phyloP scores from a whole-genome alignment of 1,284 basidiomycete genomes.

The Leccinum fallax region DNA sequence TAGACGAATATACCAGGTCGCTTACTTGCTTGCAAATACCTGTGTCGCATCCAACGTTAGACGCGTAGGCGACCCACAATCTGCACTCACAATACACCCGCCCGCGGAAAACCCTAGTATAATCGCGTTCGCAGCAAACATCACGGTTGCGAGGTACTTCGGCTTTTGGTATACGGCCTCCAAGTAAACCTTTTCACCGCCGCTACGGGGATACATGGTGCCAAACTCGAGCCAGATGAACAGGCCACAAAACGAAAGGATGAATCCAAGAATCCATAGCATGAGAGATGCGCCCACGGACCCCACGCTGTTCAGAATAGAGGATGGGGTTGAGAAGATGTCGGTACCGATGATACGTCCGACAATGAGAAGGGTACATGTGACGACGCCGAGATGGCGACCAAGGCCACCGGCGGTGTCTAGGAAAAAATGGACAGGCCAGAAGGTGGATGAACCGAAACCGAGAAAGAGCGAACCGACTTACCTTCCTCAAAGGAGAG shows the following conservation, averaged over 20 bases:
- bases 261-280: constrained; percentile 57
- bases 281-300: constrained; percentile 55
- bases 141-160: constrained; percentile 45
- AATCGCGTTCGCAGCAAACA: constrained; percentile 52
- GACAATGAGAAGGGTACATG: constrained; percentile 51
- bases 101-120: constrained; percentile 54
- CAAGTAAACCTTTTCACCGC: constrained; percentile 58
- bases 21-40: constrained; percentile 43
- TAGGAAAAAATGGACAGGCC: constrained; percentile 15
- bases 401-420: constrained; percentile 52
- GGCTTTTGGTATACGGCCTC: constrained; percentile 51
- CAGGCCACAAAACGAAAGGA: constrained; percentile 52
- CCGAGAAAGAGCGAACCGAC: neutral
- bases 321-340: constrained; percentile 64
- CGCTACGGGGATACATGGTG: constrained; percentile 52
- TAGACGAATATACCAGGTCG: neutral
- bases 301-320: constrained; percentile 50
- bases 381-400: constrained; percentile 49
- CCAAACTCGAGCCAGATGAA: constrained; percentile 60
- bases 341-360: constrained; percentile 62
- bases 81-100: constrained; percentile 52
- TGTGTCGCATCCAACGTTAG: neutral
- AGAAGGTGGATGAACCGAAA: neutral
- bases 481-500: constrained; percentile 35
- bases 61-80: neutral